Evolutionary conservation across 2,329 filamentous ascomycete genomes (phyloP).

Genomic region (Aspergillus texensis): DNA sequence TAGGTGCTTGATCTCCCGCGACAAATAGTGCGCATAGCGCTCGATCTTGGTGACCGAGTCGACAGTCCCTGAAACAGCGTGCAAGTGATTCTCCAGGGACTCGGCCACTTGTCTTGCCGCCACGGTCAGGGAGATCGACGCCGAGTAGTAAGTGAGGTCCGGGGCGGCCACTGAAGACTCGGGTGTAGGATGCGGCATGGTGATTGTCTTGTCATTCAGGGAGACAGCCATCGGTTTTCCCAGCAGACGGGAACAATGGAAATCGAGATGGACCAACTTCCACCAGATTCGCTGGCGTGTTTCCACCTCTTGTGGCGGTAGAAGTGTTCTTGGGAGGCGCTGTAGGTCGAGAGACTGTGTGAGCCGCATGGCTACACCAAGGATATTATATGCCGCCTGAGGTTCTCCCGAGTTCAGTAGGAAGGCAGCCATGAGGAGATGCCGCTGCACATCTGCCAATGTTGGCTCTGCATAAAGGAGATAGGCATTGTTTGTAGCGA

Average conservation of each 20-base stretch:
- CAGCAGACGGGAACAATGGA: background rate
- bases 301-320: background rate
- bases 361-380: constrained; percentile 22
- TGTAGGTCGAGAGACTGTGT: constrained; percentile 1
- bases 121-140: background rate
- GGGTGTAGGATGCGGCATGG: background rate
- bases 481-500: constrained; percentile 4
- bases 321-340: background rate
- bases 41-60: background rate
- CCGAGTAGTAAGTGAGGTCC: background rate
- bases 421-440: constrained; percentile 24
- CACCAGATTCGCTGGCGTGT: background rate
- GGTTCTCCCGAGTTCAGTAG: constrained; percentile 23
- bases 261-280: background rate
- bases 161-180: background rate
- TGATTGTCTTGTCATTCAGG: background rate
- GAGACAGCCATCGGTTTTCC: background rate
- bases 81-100: background rate
- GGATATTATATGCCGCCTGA: constrained; percentile 26
- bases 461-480: constrained; percentile 17
- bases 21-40: background rate
- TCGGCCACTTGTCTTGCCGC: background rate
- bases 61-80: background rate
- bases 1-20: background rate
- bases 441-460: constrained; percentile 20